Base-by-base conservation (phyloP, 768 basidiomycete species). In the Goffeauzyma gilvescens region DNA sequence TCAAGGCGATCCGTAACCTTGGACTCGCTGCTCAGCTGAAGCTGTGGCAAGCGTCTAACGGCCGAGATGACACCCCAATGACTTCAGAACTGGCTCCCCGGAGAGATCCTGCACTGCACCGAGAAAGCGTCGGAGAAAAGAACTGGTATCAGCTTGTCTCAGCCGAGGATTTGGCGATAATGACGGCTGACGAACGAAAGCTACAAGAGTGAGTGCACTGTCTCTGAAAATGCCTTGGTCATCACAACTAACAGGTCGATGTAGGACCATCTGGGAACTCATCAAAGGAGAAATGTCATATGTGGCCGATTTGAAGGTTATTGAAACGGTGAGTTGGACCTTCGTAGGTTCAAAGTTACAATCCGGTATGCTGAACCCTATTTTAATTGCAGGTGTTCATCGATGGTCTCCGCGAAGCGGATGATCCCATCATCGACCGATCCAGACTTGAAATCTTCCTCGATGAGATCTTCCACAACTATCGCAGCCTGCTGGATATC, bases 221-320 rank as follows among this genome's bases (percentile, higher is more conserved):
- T n/a, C n/a, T n/a, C n/a, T n/a, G n/a, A n/a, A n/a, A n/a, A n/a
- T n/a, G n/a, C n/a, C n/a, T n/a, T n/a, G n/a, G n/a, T n/a, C n/a
- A n/a, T n/a, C n/a, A n/a, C n/a, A n/a, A n/a, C n/a, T n/a, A n/a
- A n/a, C n/a, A n/a, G n/a, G n/a, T 23, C 41, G 25, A 30, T 37
- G n/a, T 50, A 86, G 84, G 32, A 76, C 86, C 54, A 86, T 90
- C 38, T 93, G 89, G 55, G 86, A 93, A 67, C 63, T 90, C 48
- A 90, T 93, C 62, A 83, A 90, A 62, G 81, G 82, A 50, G 86
- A 93, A 62, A 49, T 90, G 84, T 75, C 76, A 21, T 93, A 89
- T 57, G 86, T 90, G 21, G 81, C 78, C 53, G 86, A 93, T 68
- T 64, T 93, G 45, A 81, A 86, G 63, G 80, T 78, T 42, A 79